Base-by-base conservation (phyloP, 2,329 filamentous ascomycete species). In the Fusarium agapanthi region DNA sequence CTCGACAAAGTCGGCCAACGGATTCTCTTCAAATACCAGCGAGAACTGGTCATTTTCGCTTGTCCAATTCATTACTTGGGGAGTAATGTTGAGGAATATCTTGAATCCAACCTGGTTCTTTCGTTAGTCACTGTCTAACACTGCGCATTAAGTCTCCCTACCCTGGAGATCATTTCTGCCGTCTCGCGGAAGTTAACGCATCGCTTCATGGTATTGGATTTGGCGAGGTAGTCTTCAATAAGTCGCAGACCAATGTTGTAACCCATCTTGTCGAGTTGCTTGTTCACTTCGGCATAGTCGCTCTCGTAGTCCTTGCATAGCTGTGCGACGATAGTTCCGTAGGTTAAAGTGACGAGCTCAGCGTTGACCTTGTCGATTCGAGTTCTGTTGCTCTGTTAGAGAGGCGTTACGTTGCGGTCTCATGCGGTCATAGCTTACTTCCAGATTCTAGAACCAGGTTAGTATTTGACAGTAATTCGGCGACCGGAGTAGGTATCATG, bases 251-350 rank as follows among this genome's bases (percentile, higher is more conserved):
- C 96, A 73, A 99, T 99, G 79, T 98, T 98, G 85, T 98, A 98
- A 61, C 96, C 96, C 96, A 99, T 99, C 84, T 95, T 97, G 81
- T 99, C 96, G 48, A 99, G 88, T 82, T 99, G 96, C 82, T 95
- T 95, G 85, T 99, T 99, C 80, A 99, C 95, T 81, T 98, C 95
- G 57, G 90, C 87, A 81, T 99, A 99, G 84, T 98, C 94, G 78
- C 90, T 91, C 77, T 98, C 95, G 81, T 95, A 97, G 85, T 99
- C 96, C 82, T 95, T 95, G 86, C 95, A 98, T 74, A 99, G 87
- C 82, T 98, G 95, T 64, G 95, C 93, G 64, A 99, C 96, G 72
- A 99, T 97, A 30, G 96, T 98, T 79, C 96, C 96, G 82, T 99
- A 99, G 37, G 96, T 99, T 78, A 99, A 89, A 50, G 95, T 98